Evolutionary conservation across 1,284 basidiomycete genomes (phyloP).

Genomic region (Ganoderma sinense): DNA sequence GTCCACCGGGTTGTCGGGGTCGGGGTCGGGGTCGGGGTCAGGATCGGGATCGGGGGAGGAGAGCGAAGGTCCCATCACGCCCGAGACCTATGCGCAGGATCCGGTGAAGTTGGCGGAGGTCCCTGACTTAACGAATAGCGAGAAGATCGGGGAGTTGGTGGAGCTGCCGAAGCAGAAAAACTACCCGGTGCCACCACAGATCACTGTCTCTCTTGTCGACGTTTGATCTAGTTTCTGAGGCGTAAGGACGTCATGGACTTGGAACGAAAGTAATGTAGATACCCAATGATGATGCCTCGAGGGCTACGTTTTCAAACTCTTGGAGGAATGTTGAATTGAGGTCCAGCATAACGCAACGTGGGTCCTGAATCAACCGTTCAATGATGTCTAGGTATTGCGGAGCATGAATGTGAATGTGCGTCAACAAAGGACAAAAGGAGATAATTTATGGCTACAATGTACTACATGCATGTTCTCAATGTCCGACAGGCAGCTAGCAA

Average conservation of each 20-base stretch:
- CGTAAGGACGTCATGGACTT: background rate
- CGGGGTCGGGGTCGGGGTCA: conserved; percentile 17
- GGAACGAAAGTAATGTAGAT: background rate
- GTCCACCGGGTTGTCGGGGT: background rate
- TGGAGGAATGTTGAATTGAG: background rate
- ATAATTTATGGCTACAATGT: conserved; percentile 31
- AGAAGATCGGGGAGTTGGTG: conserved; percentile 21
- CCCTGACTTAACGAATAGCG: conserved; percentile 23
- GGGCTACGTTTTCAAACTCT: background rate
- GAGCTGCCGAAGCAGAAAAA: background rate
- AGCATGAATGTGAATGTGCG: conserved; percentile 9
- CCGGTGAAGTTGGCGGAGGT: conserved; percentile 23
- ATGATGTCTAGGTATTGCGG: conserved; percentile 17
- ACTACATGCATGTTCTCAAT: conserved; percentile 9
- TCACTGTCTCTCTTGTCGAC: background rate
- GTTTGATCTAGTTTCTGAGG: background rate
- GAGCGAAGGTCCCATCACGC: conserved; percentile 30
- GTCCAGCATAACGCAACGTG: background rate
- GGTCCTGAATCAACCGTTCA: background rate
- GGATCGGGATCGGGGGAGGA: conserved; percentile 18
- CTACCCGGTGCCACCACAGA: background rate
- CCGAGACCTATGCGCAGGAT: conserved; percentile 27
- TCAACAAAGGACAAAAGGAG: conserved; percentile 14
- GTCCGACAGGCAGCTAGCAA: background rate
- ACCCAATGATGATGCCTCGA: background rate